Evolutionary conservation across 2,329 filamentous ascomycete genomes (phyloP), one percentile per base, ranked within the genome.

Genomic region (Paecilomyces formosus): DNA sequence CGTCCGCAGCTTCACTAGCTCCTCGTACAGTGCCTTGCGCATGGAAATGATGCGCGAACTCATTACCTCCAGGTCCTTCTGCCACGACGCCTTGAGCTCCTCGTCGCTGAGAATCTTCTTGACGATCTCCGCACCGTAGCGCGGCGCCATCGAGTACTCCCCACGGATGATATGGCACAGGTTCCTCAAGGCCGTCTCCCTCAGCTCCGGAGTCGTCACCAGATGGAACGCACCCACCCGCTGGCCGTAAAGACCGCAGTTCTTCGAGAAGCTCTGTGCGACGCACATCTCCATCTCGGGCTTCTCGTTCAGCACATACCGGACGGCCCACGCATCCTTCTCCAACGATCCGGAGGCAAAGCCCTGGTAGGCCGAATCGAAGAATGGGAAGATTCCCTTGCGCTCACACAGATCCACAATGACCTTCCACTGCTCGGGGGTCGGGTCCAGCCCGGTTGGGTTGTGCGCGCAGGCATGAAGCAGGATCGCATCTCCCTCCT

Each of bases 401-500:
- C 84, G 76, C 70, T 85, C 85, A 73, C 97, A 87, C 51, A 97
- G 74, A 52, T 82, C 78, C 55, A 92, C 91, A 60, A 97, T 85
- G 77, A 92, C 85, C 74, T 88, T 89, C 94, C 94, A 99, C 78
- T 99, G 93, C 58, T 92, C 90, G 66, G 88, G 82, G 54, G 89
- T 95, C 11, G 92, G 92, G 76, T 99, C 94, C 62, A 97, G 90
- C 59, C 94, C 94, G 1, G 94, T 99, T 31, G 94, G 94, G 79
- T 99, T 99, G 81, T 97, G 94, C 21, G 94, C 94, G 72, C 94
- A 99, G 60, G 92, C 90, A 76, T 97, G 94, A 50, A 97, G 84
- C 45, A 97, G 83, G 70, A 97, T 86, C 71, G 96, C 86, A 73
- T 90, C 92, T 65, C 86, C 86, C 57, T 91, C 85, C 9, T 89